phyloP scores from a whole-genome alignment of 148 eudicot species.

The Camellia lanceoleosa region DNA sequence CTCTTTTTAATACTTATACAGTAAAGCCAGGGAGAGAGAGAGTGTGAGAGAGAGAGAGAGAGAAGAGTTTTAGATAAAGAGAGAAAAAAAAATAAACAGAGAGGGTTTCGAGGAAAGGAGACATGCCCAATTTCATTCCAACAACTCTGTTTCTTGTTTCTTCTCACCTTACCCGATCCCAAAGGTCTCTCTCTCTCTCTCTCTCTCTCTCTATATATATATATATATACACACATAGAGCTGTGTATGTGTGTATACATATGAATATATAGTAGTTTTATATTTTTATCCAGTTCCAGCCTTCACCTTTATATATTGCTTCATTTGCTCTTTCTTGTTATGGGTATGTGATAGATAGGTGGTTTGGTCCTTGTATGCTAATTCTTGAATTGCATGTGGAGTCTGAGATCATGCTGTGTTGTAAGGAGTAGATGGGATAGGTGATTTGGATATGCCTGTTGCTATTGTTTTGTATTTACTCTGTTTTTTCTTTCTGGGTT shows the following conservation, averaged over 20 bases:
- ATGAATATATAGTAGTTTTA: not conserved
- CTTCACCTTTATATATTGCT: not conserved
- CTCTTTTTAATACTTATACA: not conserved
- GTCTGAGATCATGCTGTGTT: constrained; percentile 2
- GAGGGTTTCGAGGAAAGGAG: constrained; percentile 35
- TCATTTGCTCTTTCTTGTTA: not conserved
- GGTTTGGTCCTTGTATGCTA: not conserved
- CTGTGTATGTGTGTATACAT: not conserved
- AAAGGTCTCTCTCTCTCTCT: constrained; percentile 28
- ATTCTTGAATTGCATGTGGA: constrained; percentile 33
- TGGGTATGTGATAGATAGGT: not conserved
- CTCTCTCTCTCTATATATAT: constrained; percentile 2
- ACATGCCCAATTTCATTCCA: constrained; percentile 64
- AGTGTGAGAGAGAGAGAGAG: constrained; percentile 15
- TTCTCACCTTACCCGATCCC: constrained; percentile 44
- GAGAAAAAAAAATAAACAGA: not conserved
- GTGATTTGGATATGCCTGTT: not conserved
- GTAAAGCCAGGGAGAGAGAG: constrained; percentile 18
- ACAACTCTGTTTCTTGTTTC: constrained; percentile 52
- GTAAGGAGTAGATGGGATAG: not conserved
- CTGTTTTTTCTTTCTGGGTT: not conserved
- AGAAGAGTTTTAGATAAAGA: no score
- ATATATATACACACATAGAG: no score
- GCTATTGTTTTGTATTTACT: not conserved
- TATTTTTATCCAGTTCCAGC: not conserved